Base-by-base conservation (phyloP, 2,329 filamentous ascomycete species). In the Tricladium varicosporioides region DNA sequence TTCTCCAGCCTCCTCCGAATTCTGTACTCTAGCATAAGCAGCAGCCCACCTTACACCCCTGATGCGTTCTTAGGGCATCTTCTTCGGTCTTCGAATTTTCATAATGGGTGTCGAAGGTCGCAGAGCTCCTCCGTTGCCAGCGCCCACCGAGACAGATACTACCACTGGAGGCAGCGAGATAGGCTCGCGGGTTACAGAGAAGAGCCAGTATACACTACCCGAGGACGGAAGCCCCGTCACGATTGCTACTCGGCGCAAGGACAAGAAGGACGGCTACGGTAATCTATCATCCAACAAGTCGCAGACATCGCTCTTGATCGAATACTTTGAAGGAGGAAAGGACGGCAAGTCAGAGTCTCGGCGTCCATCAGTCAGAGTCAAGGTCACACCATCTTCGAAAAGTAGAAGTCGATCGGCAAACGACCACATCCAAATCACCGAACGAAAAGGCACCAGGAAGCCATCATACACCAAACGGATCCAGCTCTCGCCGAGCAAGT, bases 161-260 rank as follows among this genome's bases (percentile, higher is more conserved):
- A 79, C 80, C 58, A 84, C 85, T 57, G 84, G 83, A 71, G 57
- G 51, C 54, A 78, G 78, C 63, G 80, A 82, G 64, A 70, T 88
- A 60, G 83, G 89, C 63, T 91, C 88, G 60, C 81, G 82, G 61
- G 80, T 83, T 59, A 86, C 83, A 65, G 83, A 86, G 72, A 82
- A 84, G 72, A 88, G 72, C 75, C 86, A 87, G 53, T 92, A 89
- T 74, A 91, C 88, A 40, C 82, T 94, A 51, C 90, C 89, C 57
- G 89, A 92, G 69, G 90, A 94, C 83, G 91, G 90, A 71, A 93
- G 89, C 53, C 92, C 92, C 44, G 87, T 99, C 69, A 97, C 91
- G 59, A 95, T 99, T 72, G 86, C 88, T 70, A 96, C 93, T 46
- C 84, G 82, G 59, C 80, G 83, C 66, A 86, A 84, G 71, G 75